Evolutionary conservation across 2,329 filamentous ascomycete genomes (phyloP).

Genomic region (Epichloe sp.): DNA sequence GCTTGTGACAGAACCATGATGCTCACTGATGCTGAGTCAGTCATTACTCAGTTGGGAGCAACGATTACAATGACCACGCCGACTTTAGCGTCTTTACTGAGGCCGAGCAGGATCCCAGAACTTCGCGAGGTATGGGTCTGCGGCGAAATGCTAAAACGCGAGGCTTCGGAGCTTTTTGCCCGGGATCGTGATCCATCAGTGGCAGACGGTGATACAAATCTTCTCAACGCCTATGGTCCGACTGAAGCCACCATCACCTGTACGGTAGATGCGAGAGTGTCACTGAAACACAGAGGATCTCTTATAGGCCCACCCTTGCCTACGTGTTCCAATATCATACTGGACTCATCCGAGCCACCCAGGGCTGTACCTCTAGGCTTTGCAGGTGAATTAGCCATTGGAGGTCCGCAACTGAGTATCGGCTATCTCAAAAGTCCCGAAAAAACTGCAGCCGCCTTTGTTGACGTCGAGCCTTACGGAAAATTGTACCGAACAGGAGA

Average conservation of each 20-base stretch:
- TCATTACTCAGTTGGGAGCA: slow-evolving; percentile 17
- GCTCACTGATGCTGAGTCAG: slow-evolving; percentile 12
- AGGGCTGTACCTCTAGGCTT: slow-evolving; percentile 51
- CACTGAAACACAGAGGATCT: slow-evolving; percentile 15
- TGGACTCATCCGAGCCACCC: slow-evolving; percentile 14
- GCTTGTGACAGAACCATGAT: slow-evolving; percentile 17
- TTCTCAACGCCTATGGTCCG: slow-evolving; percentile 16
- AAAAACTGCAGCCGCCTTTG: slow-evolving; percentile 47
- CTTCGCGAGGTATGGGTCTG: slow-evolving; percentile 17
- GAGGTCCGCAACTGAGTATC: slow-evolving; percentile 56
- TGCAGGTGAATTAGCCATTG: slow-evolving; percentile 67
- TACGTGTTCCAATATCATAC: slow-evolving; percentile 20
- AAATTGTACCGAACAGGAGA: slow-evolving; percentile 57
- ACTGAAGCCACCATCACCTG: slow-evolving; percentile 16
- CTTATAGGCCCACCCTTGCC: slow-evolving; percentile 22
- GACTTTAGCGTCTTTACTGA: slow-evolving; percentile 21
- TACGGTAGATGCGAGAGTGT: slow-evolving; percentile 10
- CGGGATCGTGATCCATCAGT: slow-evolving; percentile 1
- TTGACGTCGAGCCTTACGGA: slow-evolving; percentile 50
- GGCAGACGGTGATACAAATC: slow-evolving; percentile 3
- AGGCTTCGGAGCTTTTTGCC: slow-evolving; percentile 20
- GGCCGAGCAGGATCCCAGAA: slow-evolving; percentile 13
- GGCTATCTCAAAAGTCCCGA: slow-evolving; percentile 54
- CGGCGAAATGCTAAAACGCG: slow-evolving; percentile 19
- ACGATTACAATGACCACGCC: slow-evolving; percentile 25